Conservation (phyloP, 345 rosid genomes). For the Psidium friedrichsthalianum region DNA sequence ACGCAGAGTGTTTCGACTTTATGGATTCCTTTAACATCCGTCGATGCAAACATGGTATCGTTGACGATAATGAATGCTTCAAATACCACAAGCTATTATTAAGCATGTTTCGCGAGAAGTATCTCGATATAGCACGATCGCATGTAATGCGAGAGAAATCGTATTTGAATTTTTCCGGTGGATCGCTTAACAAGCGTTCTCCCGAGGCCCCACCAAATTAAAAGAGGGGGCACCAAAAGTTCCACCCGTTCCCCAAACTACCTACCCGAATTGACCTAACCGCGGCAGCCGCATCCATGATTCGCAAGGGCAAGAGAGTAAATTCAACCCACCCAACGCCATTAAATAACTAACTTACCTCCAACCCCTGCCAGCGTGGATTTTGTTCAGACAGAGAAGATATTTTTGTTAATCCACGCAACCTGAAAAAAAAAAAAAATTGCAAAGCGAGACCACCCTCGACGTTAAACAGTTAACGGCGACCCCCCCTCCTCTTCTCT, state of each 20-base stretch:
- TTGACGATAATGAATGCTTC: neutral
- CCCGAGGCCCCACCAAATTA: neutral
- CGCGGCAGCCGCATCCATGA: neutral
- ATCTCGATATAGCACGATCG: neutral
- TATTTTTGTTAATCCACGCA: neutral
- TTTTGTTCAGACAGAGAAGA: neutral
- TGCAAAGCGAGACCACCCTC: neutral
- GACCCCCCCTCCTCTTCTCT: too few relatives aligned
- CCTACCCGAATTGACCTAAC: neutral
- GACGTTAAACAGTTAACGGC: conserved; percentile 17
- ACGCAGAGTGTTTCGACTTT: accelerated
- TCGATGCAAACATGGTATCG: accelerated
- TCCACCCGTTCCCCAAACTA: neutral
- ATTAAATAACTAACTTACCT: neutral
- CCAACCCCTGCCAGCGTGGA: neutral
- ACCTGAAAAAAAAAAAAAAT: neutral
- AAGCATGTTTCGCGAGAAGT: neutral
- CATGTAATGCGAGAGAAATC: neutral
- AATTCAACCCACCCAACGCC: neutral
- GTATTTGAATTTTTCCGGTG: neutral
- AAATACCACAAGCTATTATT: too few relatives aligned
- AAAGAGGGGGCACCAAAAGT: neutral
- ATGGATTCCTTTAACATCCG: neutral
- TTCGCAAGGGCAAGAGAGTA: neutral
- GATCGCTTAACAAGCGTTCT: neutral